These are phyloP conservation scores for grape (Vitis vinifera) DNA, from an alignment of 164 flowering plant species.

Conservation along the genomic window DNA sequence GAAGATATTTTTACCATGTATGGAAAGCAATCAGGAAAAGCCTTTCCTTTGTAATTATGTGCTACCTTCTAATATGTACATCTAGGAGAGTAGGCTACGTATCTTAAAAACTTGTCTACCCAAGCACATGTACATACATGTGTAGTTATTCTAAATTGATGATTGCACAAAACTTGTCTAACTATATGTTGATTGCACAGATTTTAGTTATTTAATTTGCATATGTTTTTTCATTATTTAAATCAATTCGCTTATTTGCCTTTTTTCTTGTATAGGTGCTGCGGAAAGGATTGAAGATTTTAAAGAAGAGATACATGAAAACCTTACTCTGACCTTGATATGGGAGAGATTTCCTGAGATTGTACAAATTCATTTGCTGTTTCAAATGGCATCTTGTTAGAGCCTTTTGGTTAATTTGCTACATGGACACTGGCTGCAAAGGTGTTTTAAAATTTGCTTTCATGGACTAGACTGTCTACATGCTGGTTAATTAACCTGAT, in stretches of 20 bases:
- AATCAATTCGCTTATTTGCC: neutral
- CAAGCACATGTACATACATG: neutral
- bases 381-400: neutral
- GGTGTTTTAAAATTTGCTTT: neutral
- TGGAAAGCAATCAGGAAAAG: too few species aligned
- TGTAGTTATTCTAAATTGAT: neutral
- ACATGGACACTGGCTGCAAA: neutral
- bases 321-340: neutral
- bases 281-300: slow-evolving; percentile 25
- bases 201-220: neutral
- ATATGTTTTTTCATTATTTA: neutral
- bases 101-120: too few species aligned
- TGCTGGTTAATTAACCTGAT: neutral
- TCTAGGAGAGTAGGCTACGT: too few species aligned
- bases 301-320: neutral
- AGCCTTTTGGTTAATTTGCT: neutral
- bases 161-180: neutral
- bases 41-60: too few species aligned
- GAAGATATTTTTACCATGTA: too few species aligned
- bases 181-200: neutral
- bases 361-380: neutral
- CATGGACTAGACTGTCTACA: neutral
- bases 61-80: too few species aligned
- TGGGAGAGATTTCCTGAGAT: neutral
- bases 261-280: slow-evolving; percentile 28